These are phyloP conservation scores for Termitomyces sp. DNA, from an alignment of 768 basidiomycete genomes.

Conservation along the genomic window DNA sequence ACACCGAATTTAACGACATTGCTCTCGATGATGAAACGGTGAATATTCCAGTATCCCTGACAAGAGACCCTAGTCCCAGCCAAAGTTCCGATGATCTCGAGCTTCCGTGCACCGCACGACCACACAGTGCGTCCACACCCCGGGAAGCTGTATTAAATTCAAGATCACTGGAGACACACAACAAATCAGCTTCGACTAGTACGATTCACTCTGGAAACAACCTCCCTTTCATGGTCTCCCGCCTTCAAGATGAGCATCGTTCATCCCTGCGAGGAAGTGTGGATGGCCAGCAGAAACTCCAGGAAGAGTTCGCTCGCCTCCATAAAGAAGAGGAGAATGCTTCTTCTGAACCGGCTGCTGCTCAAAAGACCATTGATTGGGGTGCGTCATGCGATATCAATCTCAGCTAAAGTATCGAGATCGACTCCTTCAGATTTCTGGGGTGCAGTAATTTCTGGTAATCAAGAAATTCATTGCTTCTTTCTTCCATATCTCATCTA, in stretches of 20 bases:
- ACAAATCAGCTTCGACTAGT: conserved; percentile 56
- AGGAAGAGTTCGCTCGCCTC: conserved; percentile 68
- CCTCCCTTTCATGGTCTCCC: conserved; percentile 48
- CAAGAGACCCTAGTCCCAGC: conserved; percentile 14
- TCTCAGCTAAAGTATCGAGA: neutral
- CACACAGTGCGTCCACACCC: conserved; percentile 1
- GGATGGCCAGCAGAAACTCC: conserved; percentile 65
- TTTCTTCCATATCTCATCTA: neutral
- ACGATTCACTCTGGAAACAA: conserved; percentile 49
- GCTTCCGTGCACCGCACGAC: conserved; percentile 12
- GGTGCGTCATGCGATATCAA: conserved; percentile 35
- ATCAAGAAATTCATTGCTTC: neutral
- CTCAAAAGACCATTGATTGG: conserved; percentile 66
- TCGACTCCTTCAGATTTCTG: conserved; percentile 68
- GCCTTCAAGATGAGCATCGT: conserved; percentile 39
- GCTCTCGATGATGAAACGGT: conserved; percentile 42
- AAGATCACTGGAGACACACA: conserved; percentile 33
- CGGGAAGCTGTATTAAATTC: conserved; percentile 14
- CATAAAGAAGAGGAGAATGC: conserved; percentile 48
- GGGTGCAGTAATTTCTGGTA: conserved; percentile 89
- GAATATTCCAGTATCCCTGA: conserved; percentile 32
- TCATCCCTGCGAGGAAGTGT: conserved; percentile 40
- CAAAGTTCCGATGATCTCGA: conserved; percentile 7
- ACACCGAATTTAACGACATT: conserved; percentile 63
- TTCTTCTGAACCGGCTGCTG: conserved; percentile 27